Percentiles rank a stretch among this genome's conserved stretches.
phyloP scores from a whole-genome alignment of 2,329 filamentous ascomycete genomes.

The Aspergillus transmontanensis region DNA sequence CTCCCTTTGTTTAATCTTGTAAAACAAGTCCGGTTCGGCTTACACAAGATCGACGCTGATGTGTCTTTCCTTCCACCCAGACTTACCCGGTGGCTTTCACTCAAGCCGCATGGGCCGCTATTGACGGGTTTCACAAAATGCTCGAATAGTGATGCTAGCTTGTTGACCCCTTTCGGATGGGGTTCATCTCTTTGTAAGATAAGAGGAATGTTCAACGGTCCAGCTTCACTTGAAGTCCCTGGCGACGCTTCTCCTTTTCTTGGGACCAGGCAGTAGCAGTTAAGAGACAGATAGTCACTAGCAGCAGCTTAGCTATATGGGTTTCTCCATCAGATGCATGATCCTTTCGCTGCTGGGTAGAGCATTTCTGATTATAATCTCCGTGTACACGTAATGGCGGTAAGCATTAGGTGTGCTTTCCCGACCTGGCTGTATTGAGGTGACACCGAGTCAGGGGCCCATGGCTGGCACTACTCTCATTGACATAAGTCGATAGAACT shows the following conservation, averaged over 20 bases:
- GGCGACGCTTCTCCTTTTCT: neutral
- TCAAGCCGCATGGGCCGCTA: neutral
- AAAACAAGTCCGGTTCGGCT: neutral
- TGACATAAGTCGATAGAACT: neutral
- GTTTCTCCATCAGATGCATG: too few species aligned
- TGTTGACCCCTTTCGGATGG: neutral
- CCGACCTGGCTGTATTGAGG: neutral
- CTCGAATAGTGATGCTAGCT: neutral
- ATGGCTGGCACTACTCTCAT: neutral
- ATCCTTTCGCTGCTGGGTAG: neutral
- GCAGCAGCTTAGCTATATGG: neutral
- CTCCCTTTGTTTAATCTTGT: neutral
- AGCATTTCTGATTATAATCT: neutral
- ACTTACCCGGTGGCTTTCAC: neutral
- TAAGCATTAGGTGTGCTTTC: neutral
- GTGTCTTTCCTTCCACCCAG: neutral
- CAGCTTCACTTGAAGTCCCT: neutral
- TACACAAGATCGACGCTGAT: neutral
- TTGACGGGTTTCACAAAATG: neutral
- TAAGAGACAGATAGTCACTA: neutral
- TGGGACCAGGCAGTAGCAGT: neutral
- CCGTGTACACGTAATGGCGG: constrained; percentile 3
- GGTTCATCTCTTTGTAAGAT: neutral
- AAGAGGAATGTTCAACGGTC: neutral
- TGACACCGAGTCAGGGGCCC: constrained; percentile 4